phyloP scores from a whole-genome alignment of 352 stramenopile genomes.

The Globisporangium lucens region DNA sequence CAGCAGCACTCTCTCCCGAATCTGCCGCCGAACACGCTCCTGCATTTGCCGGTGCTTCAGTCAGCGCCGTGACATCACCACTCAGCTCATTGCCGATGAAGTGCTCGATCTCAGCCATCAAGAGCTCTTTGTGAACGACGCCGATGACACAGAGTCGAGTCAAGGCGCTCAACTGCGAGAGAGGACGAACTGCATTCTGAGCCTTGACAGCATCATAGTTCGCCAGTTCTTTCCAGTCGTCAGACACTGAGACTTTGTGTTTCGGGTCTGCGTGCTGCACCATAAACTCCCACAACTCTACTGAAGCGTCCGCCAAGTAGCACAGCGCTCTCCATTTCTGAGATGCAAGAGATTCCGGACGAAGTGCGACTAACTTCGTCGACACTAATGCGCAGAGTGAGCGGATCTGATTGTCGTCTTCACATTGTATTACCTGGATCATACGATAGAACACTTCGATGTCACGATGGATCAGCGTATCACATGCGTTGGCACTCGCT shows the following conservation, averaged over 20 bases:
- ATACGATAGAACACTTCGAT: constrained; percentile 11
- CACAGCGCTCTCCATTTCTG: constrained; percentile 28
- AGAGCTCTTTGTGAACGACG: constrained; percentile 21
- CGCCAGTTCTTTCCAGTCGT: constrained; percentile 24
- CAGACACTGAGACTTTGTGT: not conserved
- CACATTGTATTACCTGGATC: constrained; percentile 6
- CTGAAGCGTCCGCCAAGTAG: constrained; percentile 27
- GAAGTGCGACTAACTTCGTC: constrained; percentile 22
- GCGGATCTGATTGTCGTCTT: constrained; percentile 8
- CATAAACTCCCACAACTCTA: constrained; percentile 28
- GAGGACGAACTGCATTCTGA: not conserved
- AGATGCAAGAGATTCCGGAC: constrained; percentile 18
- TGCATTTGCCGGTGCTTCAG: not conserved
- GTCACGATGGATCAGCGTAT: not conserved
- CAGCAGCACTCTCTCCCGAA: not conserved
- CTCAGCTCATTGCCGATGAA: constrained; percentile 11
- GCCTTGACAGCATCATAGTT: constrained; percentile 6
- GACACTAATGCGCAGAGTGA: constrained; percentile 7
- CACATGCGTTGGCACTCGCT: not conserved
- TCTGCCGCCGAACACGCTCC: not conserved
- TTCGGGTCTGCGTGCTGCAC: constrained; percentile 15
- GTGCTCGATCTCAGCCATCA: constrained; percentile 31
- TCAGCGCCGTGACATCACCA: not conserved
- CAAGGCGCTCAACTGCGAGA: constrained; percentile 10
- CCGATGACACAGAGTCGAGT: constrained; percentile 26